Percentiles rank a stretch among this genome's conserved stretches.
Evolutionary conservation across 2,329 filamentous ascomycete genomes (phyloP).

Genomic region (Monosporascus sp.): DNA sequence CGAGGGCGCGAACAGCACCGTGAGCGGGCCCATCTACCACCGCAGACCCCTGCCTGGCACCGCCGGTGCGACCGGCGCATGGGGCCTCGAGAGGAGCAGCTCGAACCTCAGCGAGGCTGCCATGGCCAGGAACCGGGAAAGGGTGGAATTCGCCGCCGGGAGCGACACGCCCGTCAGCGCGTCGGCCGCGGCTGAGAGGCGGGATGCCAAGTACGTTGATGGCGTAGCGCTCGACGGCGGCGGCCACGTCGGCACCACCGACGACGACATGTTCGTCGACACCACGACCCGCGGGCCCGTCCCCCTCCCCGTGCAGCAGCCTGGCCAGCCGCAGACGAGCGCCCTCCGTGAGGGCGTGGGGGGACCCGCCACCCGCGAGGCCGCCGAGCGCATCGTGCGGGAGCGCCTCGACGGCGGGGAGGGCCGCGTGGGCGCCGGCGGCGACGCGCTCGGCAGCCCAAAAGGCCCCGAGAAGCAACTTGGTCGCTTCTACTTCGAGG

Average conservation of each 20-base stretch:
- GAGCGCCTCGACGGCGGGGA: conserved; percentile 53
- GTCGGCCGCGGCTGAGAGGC: conserved; percentile 44
- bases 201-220: conserved; percentile 62
- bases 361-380: conserved; percentile 38
- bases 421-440: conserved; percentile 28
- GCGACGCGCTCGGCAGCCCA: conserved; percentile 36
- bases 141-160: conserved; percentile 25
- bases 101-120: conserved; percentile 47
- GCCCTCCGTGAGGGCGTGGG: conserved; percentile 30
- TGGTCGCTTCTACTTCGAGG: conserved; percentile 58
- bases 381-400: conserved; percentile 60
- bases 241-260: conserved; percentile 28
- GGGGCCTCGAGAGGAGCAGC: conserved; percentile 45
- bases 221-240: conserved; percentile 56
- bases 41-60: conserved; percentile 40
- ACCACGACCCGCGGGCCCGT: conserved; percentile 57
- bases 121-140: conserved; percentile 21
- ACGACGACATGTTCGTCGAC: conserved; percentile 56
- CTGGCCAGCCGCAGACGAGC: conserved; percentile 31
- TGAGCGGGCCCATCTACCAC: conserved; percentile 71
- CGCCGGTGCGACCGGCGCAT: conserved; percentile 25
- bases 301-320: conserved; percentile 28
- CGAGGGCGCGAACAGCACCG: conserved; percentile 81
- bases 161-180: conserved; percentile 40
- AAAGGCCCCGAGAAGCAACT: conserved; percentile 38